Evolutionary conservation across 768 basidiomycete genomes (phyloP).

Genomic region (Xerocomellus chrysenteron): DNA sequence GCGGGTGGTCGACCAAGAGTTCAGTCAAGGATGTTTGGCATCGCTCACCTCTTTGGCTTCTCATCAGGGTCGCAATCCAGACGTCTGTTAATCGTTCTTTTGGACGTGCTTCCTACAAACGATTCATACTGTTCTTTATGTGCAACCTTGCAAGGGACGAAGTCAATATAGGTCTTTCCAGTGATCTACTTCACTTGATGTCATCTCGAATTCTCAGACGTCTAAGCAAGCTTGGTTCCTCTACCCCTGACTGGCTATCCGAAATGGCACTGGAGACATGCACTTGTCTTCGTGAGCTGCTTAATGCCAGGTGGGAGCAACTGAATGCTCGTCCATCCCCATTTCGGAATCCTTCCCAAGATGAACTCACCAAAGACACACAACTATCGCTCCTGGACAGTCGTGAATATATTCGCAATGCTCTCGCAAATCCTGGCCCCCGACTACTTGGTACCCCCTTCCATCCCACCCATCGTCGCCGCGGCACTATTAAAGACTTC

Average conservation of each 20-base stretch:
- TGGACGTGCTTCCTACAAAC: conserved; percentile 38
- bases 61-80: conserved; percentile 32
- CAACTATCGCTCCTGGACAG: background rate
- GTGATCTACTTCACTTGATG: conserved; percentile 27
- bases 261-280: background rate
- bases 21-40: conserved; percentile 13
- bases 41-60: conserved; percentile 35
- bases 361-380: background rate
- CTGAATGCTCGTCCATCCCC: background rate
- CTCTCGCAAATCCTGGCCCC: background rate
- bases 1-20: too few relatives aligned
- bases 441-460: background rate
- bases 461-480: background rate
- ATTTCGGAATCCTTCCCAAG: background rate
- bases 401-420: background rate
- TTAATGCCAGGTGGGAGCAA: background rate
- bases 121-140: conserved; percentile 45
- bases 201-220: conserved; percentile 19
- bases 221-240: conserved; percentile 10
- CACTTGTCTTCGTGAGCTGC: background rate
- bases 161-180: conserved; percentile 5
- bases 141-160: conserved; percentile 24
- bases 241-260: background rate
- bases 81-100: conserved; percentile 12
- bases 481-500: conserved; percentile 15